Evolutionary conservation across 176 grass and related monocot genomes (phyloP).

Genomic region (Oryza glumipatula): DNA sequence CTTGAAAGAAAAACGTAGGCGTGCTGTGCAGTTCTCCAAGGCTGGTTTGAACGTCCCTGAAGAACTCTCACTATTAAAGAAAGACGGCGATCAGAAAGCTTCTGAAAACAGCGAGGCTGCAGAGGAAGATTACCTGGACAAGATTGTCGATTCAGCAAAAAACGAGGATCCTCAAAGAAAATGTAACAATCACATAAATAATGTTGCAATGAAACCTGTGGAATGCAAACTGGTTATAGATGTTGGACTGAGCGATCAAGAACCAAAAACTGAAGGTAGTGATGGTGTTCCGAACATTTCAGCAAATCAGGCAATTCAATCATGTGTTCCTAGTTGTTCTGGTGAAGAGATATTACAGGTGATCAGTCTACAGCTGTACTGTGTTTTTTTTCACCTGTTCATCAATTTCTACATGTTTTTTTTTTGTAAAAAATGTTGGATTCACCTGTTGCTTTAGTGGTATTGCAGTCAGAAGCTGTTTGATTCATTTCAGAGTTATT

Average conservation of each 20-base stretch:
- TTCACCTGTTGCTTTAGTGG: conserved; percentile 22
- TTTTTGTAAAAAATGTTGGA: conserved; percentile 4
- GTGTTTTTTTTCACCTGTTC: background rate
- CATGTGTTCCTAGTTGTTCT: conserved; percentile 42
- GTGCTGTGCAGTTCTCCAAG: conserved; percentile 71
- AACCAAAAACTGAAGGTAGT: conserved; percentile 25
- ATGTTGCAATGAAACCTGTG: conserved; percentile 20
- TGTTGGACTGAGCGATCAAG: conserved; percentile 33
- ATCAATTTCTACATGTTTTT: conserved; percentile 19
- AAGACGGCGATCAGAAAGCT: conserved; percentile 29
- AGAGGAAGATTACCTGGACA: conserved; percentile 13
- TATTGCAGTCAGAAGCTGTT: conserved; percentile 19
- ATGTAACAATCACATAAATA: conserved; percentile 19
- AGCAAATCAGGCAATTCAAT: conserved; percentile 36
- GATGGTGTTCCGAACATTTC: conserved; percentile 29
- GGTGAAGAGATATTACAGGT: conserved; percentile 46
- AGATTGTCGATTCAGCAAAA: conserved; percentile 36
- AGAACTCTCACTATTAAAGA: conserved; percentile 69
- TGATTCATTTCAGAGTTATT: conserved; percentile 22
- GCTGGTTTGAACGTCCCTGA: conserved; percentile 77
- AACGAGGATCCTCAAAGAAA: conserved; percentile 4
- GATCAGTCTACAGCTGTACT: background rate
- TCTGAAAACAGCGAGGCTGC: conserved; percentile 32
- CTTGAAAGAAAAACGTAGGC: conserved; percentile 81
- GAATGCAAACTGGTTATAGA: conserved; percentile 12